phyloP scores from a whole-genome alignment of 345 rosid species.

The Heritiera littoralis region DNA sequence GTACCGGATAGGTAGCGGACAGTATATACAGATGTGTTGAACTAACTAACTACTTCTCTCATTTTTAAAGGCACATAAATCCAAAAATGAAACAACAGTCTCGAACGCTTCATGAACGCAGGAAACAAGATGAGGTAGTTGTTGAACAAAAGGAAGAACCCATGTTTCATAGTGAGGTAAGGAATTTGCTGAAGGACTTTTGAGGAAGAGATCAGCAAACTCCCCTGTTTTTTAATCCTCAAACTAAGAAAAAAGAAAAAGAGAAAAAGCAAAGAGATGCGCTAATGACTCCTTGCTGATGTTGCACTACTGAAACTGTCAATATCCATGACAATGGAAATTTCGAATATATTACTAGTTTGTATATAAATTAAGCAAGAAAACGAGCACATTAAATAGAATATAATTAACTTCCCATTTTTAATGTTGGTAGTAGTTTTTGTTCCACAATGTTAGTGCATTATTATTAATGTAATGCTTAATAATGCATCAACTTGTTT shows the following conservation, averaged over 20 bases:
- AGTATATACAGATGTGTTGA: neutral
- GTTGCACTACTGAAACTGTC: neutral
- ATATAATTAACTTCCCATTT: neutral
- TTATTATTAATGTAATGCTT: neutral
- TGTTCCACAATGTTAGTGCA: neutral
- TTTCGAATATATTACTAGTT: neutral
- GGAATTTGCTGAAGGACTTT: neutral
- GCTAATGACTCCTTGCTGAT: neutral
- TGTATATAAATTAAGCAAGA: neutral
- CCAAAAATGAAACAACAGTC: slow-evolving; percentile 43
- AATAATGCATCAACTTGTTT: neutral
- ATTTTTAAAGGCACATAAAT: slow-evolving; percentile 35
- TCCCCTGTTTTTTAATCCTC: neutral
- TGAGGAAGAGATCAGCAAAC: neutral
- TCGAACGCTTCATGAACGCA: slow-evolving; percentile 39
- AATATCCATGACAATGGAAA: neutral
- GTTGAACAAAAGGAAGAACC: slow-evolving; percentile 27
- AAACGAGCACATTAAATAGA: neutral
- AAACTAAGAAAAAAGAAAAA: neutral
- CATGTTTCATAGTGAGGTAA: slow-evolving; percentile 34
- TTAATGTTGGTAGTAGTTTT: neutral
- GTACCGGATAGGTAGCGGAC: neutral
- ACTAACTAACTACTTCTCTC: neutral
- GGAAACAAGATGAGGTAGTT: slow-evolving; percentile 28
- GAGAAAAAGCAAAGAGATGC: neutral